phyloP scores from a whole-genome alignment of 2,329 filamentous ascomycete species.

The Xylaria sp. region DNA sequence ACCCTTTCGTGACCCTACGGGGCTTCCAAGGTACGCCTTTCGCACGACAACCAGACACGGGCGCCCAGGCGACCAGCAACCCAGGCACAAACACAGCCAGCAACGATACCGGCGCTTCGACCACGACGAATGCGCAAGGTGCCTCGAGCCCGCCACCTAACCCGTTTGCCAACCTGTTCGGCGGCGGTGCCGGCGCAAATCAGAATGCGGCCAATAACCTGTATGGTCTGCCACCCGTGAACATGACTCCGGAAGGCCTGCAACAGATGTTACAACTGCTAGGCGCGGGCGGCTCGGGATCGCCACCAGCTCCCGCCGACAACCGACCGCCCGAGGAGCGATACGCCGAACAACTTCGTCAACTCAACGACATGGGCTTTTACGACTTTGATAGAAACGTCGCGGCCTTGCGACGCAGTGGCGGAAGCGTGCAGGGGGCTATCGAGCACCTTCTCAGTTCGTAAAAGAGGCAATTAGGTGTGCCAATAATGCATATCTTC shows the following conservation, averaged over 20 bases:
- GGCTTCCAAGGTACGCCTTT: conserved; percentile 48
- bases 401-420: conserved; percentile 82
- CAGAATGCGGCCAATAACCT: conserved; percentile 44
- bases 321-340: conserved; percentile 91
- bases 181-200: conserved; percentile 41
- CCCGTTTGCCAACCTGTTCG: conserved; percentile 72
- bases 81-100: conserved; percentile 17
- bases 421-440: conserved; percentile 92
- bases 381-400: conserved; percentile 96
- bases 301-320: conserved; percentile 67
- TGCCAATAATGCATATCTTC: not conserved
- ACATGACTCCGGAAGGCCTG: conserved; percentile 62
- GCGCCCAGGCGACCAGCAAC: conserved; percentile 9
- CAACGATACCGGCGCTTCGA: conserved; percentile 39
- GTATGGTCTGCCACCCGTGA: conserved; percentile 53
- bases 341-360: conserved; percentile 84
- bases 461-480: conserved; percentile 19
- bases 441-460: conserved; percentile 72
- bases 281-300: conserved; percentile 46
- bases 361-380: conserved; percentile 99
- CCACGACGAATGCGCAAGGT: conserved; percentile 36
- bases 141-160: conserved; percentile 55
- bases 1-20: conserved; percentile 46
- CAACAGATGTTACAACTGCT: conserved; percentile 61
- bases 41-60: conserved; percentile 24